Evolutionary conservation across 345 rosid genomes (phyloP).

Genomic region (rapeseed (Brassica napus)): Da-Ae NC_063437.1:20163501-20164000

Average conservation of each 20-base stretch:
- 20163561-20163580: not conserved
- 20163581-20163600: constrained; percentile 3
- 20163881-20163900: constrained; percentile 15
- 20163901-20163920: constrained; percentile 21
- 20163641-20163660: constrained; percentile 1
- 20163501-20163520: constrained; percentile 24
- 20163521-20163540: not conserved
- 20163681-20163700: constrained; percentile 1
- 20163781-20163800: not conserved
- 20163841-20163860: constrained; percentile 16
- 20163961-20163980: constrained; percentile 16
- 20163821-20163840: constrained; percentile 18
- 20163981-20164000: constrained; percentile 13
- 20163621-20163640: not conserved
- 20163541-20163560: not conserved
- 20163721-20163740: constrained; percentile 15
- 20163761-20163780: not conserved
- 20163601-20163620: not conserved
- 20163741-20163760: not conserved
- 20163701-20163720: constrained; percentile 4
- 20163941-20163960: constrained; percentile 10
- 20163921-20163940: constrained; percentile 24
- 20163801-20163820: constrained; percentile 23
- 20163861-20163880: constrained; percentile 14
- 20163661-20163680: not conserved